Evolutionary conservation across 345 rosid species (phyloP), one percentile per base, ranked within the genome.

Genomic region (Rubroshorea leprosula): DNA sequence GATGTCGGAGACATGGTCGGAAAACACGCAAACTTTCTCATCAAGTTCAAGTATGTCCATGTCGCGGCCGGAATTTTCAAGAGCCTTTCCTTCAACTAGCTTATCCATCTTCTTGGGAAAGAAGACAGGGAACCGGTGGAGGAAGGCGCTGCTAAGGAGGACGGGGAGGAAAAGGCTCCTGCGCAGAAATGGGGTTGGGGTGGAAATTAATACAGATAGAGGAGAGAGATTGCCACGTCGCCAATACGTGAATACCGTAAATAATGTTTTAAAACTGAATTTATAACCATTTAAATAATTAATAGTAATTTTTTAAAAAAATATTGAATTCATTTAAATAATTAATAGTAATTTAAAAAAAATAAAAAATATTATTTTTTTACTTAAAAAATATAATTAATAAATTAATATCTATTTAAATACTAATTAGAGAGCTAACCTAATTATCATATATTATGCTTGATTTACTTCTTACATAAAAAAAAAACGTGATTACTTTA

Each of bases 1-100:
- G 21, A 63, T 58, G 35, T 54, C 45, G 8, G 47, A 54, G 21
- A 63, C 60, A 35, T 54, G 58, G 26, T 62, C 48, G 16, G 67
- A 43, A 49, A 68, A 65, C 54, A 56, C 61, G 21, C 69, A 67
- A 52, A 68, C 62, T 49, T 55, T 63, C 65, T 67, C 73, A 48
- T 78, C 79, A 12, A 74, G 76, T 57, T 78, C 79, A 16, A 74
- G 74, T 59, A 70, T 74, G 49, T 21, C 51, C 7, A 9, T 6
- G 12, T 22, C 23, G 16, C 39, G 49, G 41, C 41, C 41, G 41
- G 41, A 35, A 35, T 35, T 35, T 23, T 23, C 66, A 44, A 58
- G 65, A 65, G 66, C 71, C 67, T 54, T 69, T 49, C 62, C 71
- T 56, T 68, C 72, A 18, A 38, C 35, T 48, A 67, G 49, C 39